Base-by-base conservation (phyloP, 306 rosid genomes). In the Coriaria nepalensis region DNA sequence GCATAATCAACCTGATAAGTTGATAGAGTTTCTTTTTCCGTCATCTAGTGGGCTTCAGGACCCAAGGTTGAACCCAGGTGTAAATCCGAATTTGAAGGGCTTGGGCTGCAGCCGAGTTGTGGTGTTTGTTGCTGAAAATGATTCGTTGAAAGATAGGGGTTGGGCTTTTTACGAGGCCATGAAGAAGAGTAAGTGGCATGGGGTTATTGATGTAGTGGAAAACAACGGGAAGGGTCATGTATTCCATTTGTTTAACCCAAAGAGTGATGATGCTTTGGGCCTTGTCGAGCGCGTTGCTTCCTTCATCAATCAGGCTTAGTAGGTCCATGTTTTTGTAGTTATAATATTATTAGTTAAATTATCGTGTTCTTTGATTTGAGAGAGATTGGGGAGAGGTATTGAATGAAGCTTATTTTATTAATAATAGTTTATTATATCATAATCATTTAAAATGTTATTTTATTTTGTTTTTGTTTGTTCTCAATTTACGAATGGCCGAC, bases 111-210 rank as follows among this genome's bases (percentile, higher is more conserved):
- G 37, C 4, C 47, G 59, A 46, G 71, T 50, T 46, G n/a, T 63
- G 58, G 53, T 67, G 4, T 39, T 62, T 32, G 68, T 61, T 33
- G 78, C 68, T 0, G 67, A 55, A 48, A 43, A 49, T 40, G 78
- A 72, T 41, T 9, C 2, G 2, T 2, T 66, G 13, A 72, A 46
- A 47, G 70, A 72, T 6, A 51, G 46, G 33, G 73, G 59, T 4
- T 12, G 45, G 49, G 37, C 33, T 10, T 59, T 67, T 33, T 45
- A 45, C 13, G 54, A 60, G 45, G 55, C 54, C 0, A 8, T 72
- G 57, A 44, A 9, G 46, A 45, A 59, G 37, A 67, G 70, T 41
- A 57, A 64, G 6, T 72, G 73, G 73, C 14, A 45, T 1, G 70
- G 78, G 5, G 55, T 4, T 3, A 53, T 55, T 5, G 66, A 60